Percentiles rank a stretch among this genome's conserved stretches.
Conservation (phyloP, 768 basidiomycete species). For the Trametes coccinea region DNA sequence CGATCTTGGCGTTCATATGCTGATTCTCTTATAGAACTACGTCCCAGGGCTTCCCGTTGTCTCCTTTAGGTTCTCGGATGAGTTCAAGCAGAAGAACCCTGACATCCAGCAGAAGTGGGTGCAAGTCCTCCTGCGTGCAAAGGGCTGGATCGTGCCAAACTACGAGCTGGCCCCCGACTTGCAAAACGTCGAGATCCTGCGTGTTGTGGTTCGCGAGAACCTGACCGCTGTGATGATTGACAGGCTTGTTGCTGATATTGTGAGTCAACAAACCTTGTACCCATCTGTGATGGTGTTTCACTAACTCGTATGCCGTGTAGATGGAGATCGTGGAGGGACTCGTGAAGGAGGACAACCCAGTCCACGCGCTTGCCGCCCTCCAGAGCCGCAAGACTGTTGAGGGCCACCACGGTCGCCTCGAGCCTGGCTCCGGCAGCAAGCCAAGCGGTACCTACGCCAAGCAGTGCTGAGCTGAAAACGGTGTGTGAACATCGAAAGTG, state of each 20-base stretch:
- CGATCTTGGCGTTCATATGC: background rate
- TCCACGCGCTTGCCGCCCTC: conserved; percentile 52
- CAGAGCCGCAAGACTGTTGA: conserved; percentile 39
- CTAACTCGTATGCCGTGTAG: conserved; percentile 33
- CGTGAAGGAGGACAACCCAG: conserved; percentile 43
- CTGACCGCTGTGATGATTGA: conserved; percentile 49
- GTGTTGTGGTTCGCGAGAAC: conserved; percentile 62
- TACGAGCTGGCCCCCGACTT: conserved; percentile 58
- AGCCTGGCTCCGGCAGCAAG: conserved; percentile 46
- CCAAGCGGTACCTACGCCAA: conserved; percentile 68
- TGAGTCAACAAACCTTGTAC: conserved; percentile 36
- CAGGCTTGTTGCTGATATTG: conserved; percentile 65
- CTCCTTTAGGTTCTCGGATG: conserved; percentile 55
- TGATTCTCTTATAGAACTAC: conserved; percentile 39
- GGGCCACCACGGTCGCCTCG: conserved; percentile 45
- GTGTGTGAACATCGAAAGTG: background rate
- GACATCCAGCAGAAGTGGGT: conserved; percentile 60
- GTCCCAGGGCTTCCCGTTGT: conserved; percentile 53
- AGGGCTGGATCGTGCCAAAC: conserved; percentile 62
- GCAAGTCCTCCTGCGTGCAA: conserved; percentile 48
- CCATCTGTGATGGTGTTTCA: background rate
- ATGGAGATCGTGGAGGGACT: conserved; percentile 67
- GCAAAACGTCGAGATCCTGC: conserved; percentile 55
- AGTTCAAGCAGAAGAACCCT: conserved; percentile 52
- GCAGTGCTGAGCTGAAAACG: conserved; percentile 47